Evolutionary conservation across 345 rosid species (phyloP).

Genomic region (Adansonia digitata): DNA sequence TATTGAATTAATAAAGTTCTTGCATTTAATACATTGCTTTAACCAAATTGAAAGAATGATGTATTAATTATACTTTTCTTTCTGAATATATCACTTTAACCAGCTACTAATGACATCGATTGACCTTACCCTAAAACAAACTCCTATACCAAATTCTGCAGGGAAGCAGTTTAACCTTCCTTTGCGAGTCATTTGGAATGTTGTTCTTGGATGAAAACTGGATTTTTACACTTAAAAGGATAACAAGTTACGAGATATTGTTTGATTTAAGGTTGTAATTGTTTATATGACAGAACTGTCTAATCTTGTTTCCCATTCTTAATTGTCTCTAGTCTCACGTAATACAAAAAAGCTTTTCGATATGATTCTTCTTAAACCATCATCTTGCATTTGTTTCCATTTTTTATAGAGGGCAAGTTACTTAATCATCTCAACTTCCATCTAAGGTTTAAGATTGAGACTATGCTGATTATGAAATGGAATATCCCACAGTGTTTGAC

Average conservation of each 20-base stretch:
- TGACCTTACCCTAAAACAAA: too few relatives aligned
- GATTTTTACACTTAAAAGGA: constrained; percentile 15
- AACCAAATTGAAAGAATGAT: too few relatives aligned
- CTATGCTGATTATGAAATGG: too few relatives aligned
- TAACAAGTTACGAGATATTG: constrained; percentile 2
- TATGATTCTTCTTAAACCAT: background rate
- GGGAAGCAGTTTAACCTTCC: constrained; percentile 33
- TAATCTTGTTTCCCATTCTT: constrained; percentile 26
- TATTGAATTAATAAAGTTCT: too few relatives aligned
- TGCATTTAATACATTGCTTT: too few relatives aligned
- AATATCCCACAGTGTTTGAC: too few relatives aligned
- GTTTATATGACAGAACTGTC: constrained; percentile 8
- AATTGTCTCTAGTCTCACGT: constrained; percentile 1
- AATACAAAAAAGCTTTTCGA: background rate
- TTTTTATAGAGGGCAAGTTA: constrained; percentile 19
- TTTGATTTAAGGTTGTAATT: constrained; percentile 16
- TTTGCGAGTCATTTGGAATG: constrained; percentile 17
- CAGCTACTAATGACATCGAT: too few relatives aligned
- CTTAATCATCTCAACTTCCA: constrained; percentile 13
- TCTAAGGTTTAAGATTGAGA: too few relatives aligned
- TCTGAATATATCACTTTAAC: too few relatives aligned
- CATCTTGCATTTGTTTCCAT: constrained; percentile 5
- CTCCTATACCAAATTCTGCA: background rate
- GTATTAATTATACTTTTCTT: too few relatives aligned
- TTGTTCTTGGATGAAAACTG: constrained; percentile 22